phyloP scores from a whole-genome alignment of 2,329 filamentous ascomycete species.

The Elsinoe perseae region DNA sequence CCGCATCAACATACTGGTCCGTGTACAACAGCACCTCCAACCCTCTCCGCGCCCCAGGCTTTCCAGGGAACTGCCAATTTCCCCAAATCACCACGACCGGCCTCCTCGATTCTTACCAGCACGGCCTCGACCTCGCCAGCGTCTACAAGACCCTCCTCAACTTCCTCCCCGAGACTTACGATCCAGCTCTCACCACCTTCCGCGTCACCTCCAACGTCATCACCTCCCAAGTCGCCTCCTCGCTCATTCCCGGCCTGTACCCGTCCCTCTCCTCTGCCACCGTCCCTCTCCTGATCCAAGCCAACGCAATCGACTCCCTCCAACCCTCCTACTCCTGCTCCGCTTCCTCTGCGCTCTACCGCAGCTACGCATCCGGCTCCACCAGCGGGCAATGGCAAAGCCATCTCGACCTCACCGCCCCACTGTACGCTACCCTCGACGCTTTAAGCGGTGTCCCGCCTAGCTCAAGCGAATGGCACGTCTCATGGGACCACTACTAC shows the following conservation, averaged over 20 bases:
- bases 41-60: slow-evolving; percentile 58
- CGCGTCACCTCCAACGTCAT: slow-evolving; percentile 77
- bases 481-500: slow-evolving; percentile 71
- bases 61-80: slow-evolving; percentile 68
- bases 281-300: slow-evolving; percentile 40
- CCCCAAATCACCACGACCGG: slow-evolving; percentile 69
- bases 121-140: slow-evolving; percentile 67
- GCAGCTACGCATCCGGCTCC: slow-evolving; percentile 40
- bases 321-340: slow-evolving; percentile 65
- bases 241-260: slow-evolving; percentile 67
- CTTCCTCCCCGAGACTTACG: slow-evolving; percentile 53
- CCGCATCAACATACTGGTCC: slow-evolving; percentile 57
- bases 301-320: slow-evolving; percentile 58
- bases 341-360: slow-evolving; percentile 40
- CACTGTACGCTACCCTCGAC: slow-evolving; percentile 56
- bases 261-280: slow-evolving; percentile 26
- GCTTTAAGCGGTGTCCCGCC: slow-evolving; percentile 57
- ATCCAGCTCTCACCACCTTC: slow-evolving; percentile 48
- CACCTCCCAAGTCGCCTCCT: slow-evolving; percentile 70
- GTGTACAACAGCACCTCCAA: slow-evolving; percentile 56
- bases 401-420: slow-evolving; percentile 52
- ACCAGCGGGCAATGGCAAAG: slow-evolving; percentile 48
- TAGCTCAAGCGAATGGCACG: slow-evolving; percentile 56
- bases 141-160: slow-evolving; percentile 64
- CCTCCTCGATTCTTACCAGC: slow-evolving; percentile 65